A percentile compares a stretch with the other conserved stretches of the same genome.
Evolutionary conservation across 345 rosid species (phyloP).

Genomic region (Eucalyptus albens): DNA sequence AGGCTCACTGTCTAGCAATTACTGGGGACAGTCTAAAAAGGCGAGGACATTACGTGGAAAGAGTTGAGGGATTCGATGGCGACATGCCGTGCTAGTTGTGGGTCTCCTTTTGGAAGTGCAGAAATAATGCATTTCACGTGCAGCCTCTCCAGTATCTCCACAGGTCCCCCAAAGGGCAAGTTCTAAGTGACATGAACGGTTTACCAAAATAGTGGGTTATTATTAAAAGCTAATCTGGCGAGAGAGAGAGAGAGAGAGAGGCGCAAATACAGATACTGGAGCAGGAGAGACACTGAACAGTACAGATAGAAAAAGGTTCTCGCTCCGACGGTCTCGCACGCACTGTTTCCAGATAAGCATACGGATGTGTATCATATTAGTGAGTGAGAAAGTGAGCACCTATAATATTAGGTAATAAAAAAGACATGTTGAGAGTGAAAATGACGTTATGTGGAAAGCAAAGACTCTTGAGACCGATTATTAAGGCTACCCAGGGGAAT

Average conservation of each 20-base stretch:
- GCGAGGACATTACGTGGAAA: not conserved
- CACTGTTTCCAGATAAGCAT: not conserved
- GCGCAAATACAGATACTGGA: not conserved
- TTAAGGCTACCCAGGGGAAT: not conserved
- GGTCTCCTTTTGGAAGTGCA: not conserved
- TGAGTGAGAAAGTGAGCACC: not conserved
- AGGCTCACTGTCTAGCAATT: not conserved
- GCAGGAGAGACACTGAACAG: not conserved
- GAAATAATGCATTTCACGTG: conserved; percentile 1
- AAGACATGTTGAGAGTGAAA: not conserved
- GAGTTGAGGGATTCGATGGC: not conserved
- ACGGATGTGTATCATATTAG: not conserved
- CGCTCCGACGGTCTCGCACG: not conserved
- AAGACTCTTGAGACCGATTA: not conserved
- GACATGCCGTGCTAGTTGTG: not conserved
- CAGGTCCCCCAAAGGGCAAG: not conserved
- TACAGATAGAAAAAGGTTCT: not conserved
- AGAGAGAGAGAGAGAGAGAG: not conserved
- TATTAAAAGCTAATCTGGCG: not conserved
- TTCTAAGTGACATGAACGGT: not conserved
- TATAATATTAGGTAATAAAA: not conserved
- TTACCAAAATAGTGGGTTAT: not conserved
- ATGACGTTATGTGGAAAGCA: not conserved
- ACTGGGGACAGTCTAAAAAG: not conserved
- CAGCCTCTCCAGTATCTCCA: not conserved